These are phyloP conservation scores for Phyllosticta citriasiana DNA, from an alignment of 2,329 filamentous ascomycete species.

Conservation along the genomic window DNA sequence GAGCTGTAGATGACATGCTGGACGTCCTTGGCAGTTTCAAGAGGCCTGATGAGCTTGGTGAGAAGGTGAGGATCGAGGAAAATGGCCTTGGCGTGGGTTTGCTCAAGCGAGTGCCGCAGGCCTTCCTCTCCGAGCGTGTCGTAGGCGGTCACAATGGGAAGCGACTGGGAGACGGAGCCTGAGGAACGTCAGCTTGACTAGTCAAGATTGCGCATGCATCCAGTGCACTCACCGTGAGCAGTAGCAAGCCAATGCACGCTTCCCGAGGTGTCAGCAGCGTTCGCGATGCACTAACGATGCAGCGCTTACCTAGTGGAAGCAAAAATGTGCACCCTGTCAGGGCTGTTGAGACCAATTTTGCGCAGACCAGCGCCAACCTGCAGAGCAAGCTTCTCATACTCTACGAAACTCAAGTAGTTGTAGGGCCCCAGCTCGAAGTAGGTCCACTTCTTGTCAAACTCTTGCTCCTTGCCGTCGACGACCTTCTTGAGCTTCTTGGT, in stretches of 20 bases:
- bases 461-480: constrained; percentile 65
- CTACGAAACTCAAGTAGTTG: constrained; percentile 65
- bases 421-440: constrained; percentile 78
- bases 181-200: not conserved
- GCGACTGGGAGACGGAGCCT: constrained; percentile 68
- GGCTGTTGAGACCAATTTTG: constrained; percentile 58
- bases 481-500: constrained; percentile 85
- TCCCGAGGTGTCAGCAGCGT: constrained; percentile 1
- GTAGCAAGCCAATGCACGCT: constrained; percentile 76
- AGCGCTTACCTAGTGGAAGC: constrained; percentile 56
- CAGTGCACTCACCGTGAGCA: constrained; percentile 51
- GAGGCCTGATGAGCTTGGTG: constrained; percentile 42
- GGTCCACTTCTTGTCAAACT: constrained; percentile 85
- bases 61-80: constrained; percentile 75
- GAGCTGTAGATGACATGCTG: constrained; percentile 51
- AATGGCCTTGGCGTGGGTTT: constrained; percentile 73
- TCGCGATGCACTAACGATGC: not conserved
- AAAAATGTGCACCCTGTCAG: constrained; percentile 69
- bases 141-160: constrained; percentile 89
- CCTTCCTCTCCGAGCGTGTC: constrained; percentile 82
- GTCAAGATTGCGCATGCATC: not conserved
- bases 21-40: constrained; percentile 46
- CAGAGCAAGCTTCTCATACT: constrained; percentile 63
- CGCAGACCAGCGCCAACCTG: constrained; percentile 64
- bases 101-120: constrained; percentile 73